Evolutionary conservation across 2,329 filamentous ascomycete genomes (phyloP).

Genomic region (Alternaria postmessia): DNA sequence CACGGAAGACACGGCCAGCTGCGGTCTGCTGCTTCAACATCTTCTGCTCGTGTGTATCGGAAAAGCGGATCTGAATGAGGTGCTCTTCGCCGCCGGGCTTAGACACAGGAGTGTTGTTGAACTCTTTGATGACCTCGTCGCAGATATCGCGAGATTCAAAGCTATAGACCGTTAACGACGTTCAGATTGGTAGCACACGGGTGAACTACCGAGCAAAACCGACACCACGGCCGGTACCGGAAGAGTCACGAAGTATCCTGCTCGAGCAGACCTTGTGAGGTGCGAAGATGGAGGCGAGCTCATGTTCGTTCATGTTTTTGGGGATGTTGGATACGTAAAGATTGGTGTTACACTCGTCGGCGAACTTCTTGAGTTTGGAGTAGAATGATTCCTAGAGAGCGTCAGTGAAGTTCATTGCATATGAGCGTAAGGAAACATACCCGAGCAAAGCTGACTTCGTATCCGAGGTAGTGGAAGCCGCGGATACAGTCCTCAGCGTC

Average conservation of each 20-base stretch:
- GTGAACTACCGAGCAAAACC: constrained; percentile 87
- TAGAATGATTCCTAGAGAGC: constrained; percentile 84
- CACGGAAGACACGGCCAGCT: constrained; percentile 92
- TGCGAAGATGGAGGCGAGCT: constrained; percentile 79
- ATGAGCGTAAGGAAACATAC: constrained; percentile 60
- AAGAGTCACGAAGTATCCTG: constrained; percentile 90
- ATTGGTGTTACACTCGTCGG: constrained; percentile 89
- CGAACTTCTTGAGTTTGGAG: constrained; percentile 94
- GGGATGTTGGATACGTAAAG: constrained; percentile 98
- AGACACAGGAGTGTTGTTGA: constrained; percentile 71
- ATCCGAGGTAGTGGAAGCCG: constrained; percentile 91
- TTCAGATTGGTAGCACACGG: not conserved
- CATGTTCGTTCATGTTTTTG: constrained; percentile 87
- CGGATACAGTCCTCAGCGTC: constrained; percentile 96
- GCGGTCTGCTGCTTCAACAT: constrained; percentile 95
- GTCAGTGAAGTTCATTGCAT: constrained; percentile 19
- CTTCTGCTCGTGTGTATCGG: constrained; percentile 96
- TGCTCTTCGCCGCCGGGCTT: constrained; percentile 74
- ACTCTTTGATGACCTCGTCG: constrained; percentile 85
- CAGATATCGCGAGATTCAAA: constrained; percentile 91
- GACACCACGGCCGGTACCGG: constrained; percentile 94
- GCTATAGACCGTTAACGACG: constrained; percentile 58
- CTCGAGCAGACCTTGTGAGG: constrained; percentile 88
- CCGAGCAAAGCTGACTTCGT: constrained; percentile 96
- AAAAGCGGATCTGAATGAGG: constrained; percentile 91